Conservation (phyloP, 352 stramenopile genomes). For the Phytophthora meadii region DNA sequence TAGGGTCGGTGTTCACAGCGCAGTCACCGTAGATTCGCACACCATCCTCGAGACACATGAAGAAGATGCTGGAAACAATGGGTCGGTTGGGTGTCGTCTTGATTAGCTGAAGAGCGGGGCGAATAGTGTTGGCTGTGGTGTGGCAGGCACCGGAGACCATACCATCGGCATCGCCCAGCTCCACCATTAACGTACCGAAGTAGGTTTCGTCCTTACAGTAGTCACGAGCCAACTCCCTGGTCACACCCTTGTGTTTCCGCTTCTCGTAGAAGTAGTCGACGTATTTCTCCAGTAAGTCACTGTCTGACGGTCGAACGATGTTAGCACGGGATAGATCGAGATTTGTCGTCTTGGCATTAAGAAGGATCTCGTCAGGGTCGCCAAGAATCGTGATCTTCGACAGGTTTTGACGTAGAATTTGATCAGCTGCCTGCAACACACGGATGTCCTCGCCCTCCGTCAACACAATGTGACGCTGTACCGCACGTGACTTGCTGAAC, state of each 20-base stretch:
- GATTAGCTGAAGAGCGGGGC: slow-evolving; percentile 88
- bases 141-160: slow-evolving; percentile 89
- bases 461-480: slow-evolving; percentile 84
- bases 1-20: slow-evolving; percentile 86
- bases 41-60: slow-evolving; percentile 87
- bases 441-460: slow-evolving; percentile 86
- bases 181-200: slow-evolving; percentile 90
- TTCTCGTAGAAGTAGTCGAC: slow-evolving; percentile 71
- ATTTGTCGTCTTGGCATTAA: slow-evolving; percentile 68
- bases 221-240: slow-evolving; percentile 58
- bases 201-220: slow-evolving; percentile 68
- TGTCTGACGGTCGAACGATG: slow-evolving; percentile 65
- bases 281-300: slow-evolving; percentile 63
- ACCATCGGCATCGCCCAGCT: slow-evolving; percentile 78
- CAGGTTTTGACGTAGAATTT: slow-evolving; percentile 70
- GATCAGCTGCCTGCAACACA: slow-evolving; percentile 80
- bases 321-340: slow-evolving; percentile 67
- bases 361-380: slow-evolving; percentile 67
- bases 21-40: slow-evolving; percentile 89
- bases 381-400: slow-evolving; percentile 83
- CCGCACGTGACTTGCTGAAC: slow-evolving; percentile 73
- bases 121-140: slow-evolving; percentile 90
- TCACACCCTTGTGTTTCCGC: slow-evolving; percentile 88
- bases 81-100: slow-evolving; percentile 76
- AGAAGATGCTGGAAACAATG: slow-evolving; percentile 87